Evolutionary conservation across 768 basidiomycete genomes (phyloP), one percentile per base, ranked within the genome.

Genomic region (Plicaturopsis crispa): DNA sequence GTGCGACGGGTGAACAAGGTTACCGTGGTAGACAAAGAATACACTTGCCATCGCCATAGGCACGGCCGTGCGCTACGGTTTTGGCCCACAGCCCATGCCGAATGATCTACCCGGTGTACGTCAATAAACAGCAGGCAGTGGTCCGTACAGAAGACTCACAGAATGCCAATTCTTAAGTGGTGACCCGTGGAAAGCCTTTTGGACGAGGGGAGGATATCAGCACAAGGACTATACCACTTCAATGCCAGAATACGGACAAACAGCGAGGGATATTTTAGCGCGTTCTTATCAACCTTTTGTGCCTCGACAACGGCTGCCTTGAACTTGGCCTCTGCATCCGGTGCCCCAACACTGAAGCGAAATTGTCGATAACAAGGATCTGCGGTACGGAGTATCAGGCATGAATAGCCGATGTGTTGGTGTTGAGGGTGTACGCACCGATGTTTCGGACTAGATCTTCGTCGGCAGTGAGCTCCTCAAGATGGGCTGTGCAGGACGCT

Each of bases 111-210:
- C 18, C 12, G n/a, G 16, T 35, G 13, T 33, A 28, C 33, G 7
- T 36, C 22, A 42, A 41, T 23, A n/a, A 18, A 28, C 18, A 22
- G 30, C 19, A 18, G 36, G 16, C 24, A 13, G 10, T 24, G 2
- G 16, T 44, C 6, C 32, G 18, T 12, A 7, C 8, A 16, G 18
- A n/a, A 24, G 28, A 38, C 66, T 21, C 55, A 80, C 80, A 18
- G 79, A 79, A 52, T 84, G 81, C 81, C 80, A 84, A 44, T 84
- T 84, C 42, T 55, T 65, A 19, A 77, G 47, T 1, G 75, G 65
- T 2, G 78, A 80, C 1, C 80, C 82, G 53, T 84, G 83, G 54
- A 79, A 86, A 4, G 77, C 83, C 75, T n/a, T n/a, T n/a, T n/a
- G n/a, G n/a, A n/a, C n/a, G n/a, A n/a, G n/a, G n/a, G n/a, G n/a